These are phyloP conservation scores for Pachysandra terminalis DNA, from an alignment of 164 flowering plant genomes.

Conservation along the genomic window DNA sequence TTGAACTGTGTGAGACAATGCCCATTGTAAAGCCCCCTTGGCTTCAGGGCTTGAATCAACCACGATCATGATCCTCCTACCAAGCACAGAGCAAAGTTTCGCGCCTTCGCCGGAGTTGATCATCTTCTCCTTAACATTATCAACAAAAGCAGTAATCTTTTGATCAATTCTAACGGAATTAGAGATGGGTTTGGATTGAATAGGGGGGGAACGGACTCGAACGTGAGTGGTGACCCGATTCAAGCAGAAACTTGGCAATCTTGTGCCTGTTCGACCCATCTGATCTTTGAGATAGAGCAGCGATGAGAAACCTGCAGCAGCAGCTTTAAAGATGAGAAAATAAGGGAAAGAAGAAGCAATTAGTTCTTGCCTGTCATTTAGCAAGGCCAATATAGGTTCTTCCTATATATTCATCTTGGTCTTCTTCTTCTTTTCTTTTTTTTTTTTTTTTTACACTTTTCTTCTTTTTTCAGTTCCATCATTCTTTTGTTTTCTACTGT, in stretches of 20 bases:
- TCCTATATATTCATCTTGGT: slow-evolving; percentile 8
- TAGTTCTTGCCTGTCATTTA: not conserved
- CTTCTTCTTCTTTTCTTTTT: slow-evolving; percentile 3
- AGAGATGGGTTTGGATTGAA: slow-evolving; percentile 29
- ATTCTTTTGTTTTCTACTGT: slow-evolving; percentile 15
- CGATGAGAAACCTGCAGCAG: not conserved
- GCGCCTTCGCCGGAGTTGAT: slow-evolving; percentile 9
- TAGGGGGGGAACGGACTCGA: slow-evolving; percentile 53
- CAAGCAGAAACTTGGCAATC: slow-evolving; percentile 52
- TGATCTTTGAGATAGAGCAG: not conserved
- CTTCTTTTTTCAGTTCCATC: slow-evolving; percentile 8
- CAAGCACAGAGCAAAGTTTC: slow-evolving; percentile 19
- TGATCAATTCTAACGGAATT: slow-evolving; percentile 18
- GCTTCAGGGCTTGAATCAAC: slow-evolving; percentile 71
- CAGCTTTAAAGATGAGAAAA: slow-evolving; percentile 2
- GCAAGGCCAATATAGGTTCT: not conserved
- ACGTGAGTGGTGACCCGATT: slow-evolving; percentile 52
- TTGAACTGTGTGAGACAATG: slow-evolving; percentile 73
- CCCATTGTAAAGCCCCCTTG: slow-evolving; percentile 79
- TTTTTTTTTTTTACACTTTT: slow-evolving; percentile 9
- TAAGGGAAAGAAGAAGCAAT: slow-evolving; percentile 3
- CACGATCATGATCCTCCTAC: slow-evolving; percentile 75
- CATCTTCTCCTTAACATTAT: slow-evolving; percentile 8
- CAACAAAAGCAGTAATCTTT: slow-evolving; percentile 6
- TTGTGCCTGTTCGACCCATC: slow-evolving; percentile 45